Evolutionary conservation across 169 alveolate genomes (phyloP), one percentile per base, ranked within the genome.

Genomic region (Miamiensis avidus): DNA sequence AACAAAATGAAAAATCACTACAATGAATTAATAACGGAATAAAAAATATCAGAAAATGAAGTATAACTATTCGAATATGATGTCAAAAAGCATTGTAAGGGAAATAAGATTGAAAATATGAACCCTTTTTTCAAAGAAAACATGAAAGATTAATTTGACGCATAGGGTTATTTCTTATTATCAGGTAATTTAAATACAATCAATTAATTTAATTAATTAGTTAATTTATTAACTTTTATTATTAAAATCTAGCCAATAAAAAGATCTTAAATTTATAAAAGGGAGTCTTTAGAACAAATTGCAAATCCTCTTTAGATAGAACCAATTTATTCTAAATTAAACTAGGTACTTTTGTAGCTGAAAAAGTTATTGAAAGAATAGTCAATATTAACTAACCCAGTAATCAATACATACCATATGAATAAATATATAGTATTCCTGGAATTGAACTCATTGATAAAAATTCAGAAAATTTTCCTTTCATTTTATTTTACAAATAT

Each of bases 401-500:
- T 11, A 49, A 49, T 11, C 4, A 49, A 49, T 11, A 49, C 4
- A 11, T 49, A 49, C 4, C 20, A 49, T 4, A 4, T 79, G 6
- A 34, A 49, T 79, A 79, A 15, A 76, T 31, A n/a, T 69, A 32
- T 74, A 78, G 65, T 65, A n/a, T 49, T 49, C 64, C 34, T 79
- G 74, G 64, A 49, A 28, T 79, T n/a, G 31, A 34, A 27, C 29
- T 79, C 31, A 64, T 79, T 65, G 84, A 79, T 34, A 49, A 34
- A 32, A 33, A 77, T 34, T 29, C 34, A 26, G n/a, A 34, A 15
- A 27, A 33, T 1, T 29, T 29, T 28, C 29, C 34, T 29, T 91
- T 91, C 69, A 83, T 88, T 49, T 76, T 83, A n/a, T 32, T 32
- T 64, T 91, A 85, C 88, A 86, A 87, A 81, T 29, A 69, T 33